These are phyloP conservation scores for Smallanthus sonchifolius DNA, from an alignment of 129 eudicot genomes.

Conservation along the genomic window DNA sequence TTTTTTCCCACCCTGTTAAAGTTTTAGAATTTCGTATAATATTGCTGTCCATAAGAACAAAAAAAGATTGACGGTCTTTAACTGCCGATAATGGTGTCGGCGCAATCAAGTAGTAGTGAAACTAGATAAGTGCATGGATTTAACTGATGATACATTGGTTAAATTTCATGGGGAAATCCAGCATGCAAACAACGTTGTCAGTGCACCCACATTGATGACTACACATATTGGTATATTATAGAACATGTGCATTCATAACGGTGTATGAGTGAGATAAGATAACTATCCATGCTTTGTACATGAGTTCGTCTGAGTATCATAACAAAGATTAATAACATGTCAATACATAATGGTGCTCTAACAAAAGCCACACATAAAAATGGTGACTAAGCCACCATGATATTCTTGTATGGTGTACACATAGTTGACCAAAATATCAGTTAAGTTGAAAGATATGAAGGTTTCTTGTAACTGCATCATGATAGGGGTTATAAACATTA, in stretches of 20 bases:
- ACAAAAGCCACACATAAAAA: neutral
- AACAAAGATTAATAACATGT: neutral
- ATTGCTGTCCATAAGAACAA: too few relatives aligned
- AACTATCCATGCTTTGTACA: neutral
- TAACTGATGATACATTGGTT: neutral
- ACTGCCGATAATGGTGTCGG: too few relatives aligned
- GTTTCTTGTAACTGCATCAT: neutral
- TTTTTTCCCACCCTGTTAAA: neutral
- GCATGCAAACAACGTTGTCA: neutral
- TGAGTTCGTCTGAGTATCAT: neutral
- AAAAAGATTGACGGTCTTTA: too few relatives aligned
- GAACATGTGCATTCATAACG: neutral
- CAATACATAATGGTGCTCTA: neutral
- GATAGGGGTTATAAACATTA: neutral
- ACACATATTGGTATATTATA: neutral
- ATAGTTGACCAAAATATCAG: neutral
- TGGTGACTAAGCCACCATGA: neutral
- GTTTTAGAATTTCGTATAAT: too few relatives aligned
- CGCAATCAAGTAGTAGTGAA: neutral
- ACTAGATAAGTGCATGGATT: neutral
- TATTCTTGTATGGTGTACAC: neutral
- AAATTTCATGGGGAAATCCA: neutral
- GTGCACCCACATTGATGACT: neutral
- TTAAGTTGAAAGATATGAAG: neutral
- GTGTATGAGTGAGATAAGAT: neutral